Evolutionary conservation across 2,329 filamentous ascomycete species (phyloP), one percentile per base, ranked within the genome.

Genomic region (Aspergillus unguis): DNA sequence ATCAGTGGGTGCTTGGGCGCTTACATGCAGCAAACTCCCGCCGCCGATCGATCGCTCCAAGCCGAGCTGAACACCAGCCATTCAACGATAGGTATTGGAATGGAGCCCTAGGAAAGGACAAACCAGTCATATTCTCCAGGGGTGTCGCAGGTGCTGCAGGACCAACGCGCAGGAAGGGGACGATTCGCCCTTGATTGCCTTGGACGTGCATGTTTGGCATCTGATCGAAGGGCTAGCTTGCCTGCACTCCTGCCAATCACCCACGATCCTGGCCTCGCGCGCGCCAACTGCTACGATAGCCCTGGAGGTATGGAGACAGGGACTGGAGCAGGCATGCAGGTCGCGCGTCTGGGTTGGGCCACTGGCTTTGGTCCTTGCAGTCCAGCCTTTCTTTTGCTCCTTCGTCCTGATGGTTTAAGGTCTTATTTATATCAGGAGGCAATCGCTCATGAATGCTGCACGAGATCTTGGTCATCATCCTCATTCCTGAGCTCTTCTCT

Each of bases 401-500:
- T 35, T 28, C 31, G 38, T 23, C 33, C 36, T 41, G 36, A 42
- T 33, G 11, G 49, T 44, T 46, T 33, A 45, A 33, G 47, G 38
- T 50, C 32, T 42, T 47, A 50, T 44, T 57, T 57, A 57, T 57
- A 57, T 57, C 52, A 55, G 49, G 55, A 52, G 38, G 37, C 38
- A 31, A 27, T 56, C 49, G 46, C 54, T 51, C 48, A 48, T 53
- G 50, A 45, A 49, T 50, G 35, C 53, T 56, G 48, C 54, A 56
- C 54, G 54, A 46, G 54, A 52, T 47, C 46, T 33, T 43, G 26
- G 38, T 29, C 43, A 45, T 53, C 43, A 46, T 36, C 52, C 37
- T 45, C 54, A 44, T 42, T 53, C 44, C 43, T 50, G 55, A 58
- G 60, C 58, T 58, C 60, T 59, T 56, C 52, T 54, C 50, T 49